Percentiles rank a stretch among this genome's conserved stretches.
phyloP scores from a whole-genome alignment of 2,329 filamentous ascomycete species.

The Fusarium ramigenum region DNA sequence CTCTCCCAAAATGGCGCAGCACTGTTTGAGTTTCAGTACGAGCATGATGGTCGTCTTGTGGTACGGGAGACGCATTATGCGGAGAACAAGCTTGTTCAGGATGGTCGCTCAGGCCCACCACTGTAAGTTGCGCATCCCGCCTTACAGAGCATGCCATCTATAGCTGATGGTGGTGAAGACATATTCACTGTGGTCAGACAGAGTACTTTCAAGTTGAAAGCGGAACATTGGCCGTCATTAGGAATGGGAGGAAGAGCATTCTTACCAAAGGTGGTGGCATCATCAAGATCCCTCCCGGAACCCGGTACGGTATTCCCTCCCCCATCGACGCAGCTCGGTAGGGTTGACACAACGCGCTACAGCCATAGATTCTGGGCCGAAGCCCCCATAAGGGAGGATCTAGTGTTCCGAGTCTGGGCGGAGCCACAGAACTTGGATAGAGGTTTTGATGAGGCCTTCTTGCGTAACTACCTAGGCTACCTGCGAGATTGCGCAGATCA shows the following conservation, averaged over 20 bases:
- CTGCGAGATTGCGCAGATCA: not conserved
- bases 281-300: not conserved
- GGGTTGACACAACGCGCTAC: not conserved
- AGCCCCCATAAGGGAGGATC: not conserved
- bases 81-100: not conserved
- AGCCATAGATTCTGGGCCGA: not conserved
- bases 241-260: not conserved
- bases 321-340: fast-evolving
- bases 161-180: not conserved
- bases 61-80: not conserved
- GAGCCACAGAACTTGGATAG: not conserved
- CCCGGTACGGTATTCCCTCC: not conserved
- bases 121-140: no score
- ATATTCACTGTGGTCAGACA: not conserved
- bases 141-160: no score
- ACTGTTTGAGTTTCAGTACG: not conserved
- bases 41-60: not conserved
- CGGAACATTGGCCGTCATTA: not conserved
- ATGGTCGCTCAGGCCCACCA: not conserved
- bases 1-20: not conserved
- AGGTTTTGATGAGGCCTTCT: not conserved
- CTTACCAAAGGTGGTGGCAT: not conserved
- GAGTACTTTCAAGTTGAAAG: not conserved
- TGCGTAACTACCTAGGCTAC: not conserved
- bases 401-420: not conserved